Base-by-base conservation (phyloP, 495 filamentous ascomycete genomes). In the Podospora conica region DNA sequence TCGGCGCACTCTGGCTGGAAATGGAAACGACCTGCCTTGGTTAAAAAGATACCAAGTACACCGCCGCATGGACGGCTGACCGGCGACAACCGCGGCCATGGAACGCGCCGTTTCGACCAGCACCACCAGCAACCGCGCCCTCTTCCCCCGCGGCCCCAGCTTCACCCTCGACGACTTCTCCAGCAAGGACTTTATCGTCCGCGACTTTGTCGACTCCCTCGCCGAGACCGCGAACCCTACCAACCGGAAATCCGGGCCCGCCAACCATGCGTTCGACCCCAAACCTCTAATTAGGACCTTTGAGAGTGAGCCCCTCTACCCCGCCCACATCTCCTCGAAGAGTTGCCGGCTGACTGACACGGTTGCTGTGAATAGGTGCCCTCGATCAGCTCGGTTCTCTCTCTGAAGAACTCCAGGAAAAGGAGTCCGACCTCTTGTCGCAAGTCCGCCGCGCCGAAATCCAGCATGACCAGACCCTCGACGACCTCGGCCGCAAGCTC, bases 201-300 rank as follows among this genome's bases (percentile, higher is more conserved):
- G 95, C 72, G 96, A 98, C 76, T 98, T 99, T 71, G 87, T 99
- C 67, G 96, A 99, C 73, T 82, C 88, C 10, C 90, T 99, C 66
- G 94, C 94, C 62, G 94, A 97, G 63, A 89, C 81, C 60, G 89
- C 93, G 31, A 82, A 91, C 33, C 88, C 93, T 31, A 73, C 79
- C 15, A 88, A 84, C 69, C 91, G 94, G 63, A 89, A 91, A 58
- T 96, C 93, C 20, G 86, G 80, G 63, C 81, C 81, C 12, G 69
- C 85, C 40, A 86, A 86, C 63, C 86, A 88, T 74, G 87, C 91
- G 58, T 99, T 99, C 74, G 96, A 99, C 74, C 96, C 96, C 1
- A 98, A 99, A 77, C 96, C 96, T 6, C 83, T 97, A 71, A 98
- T 99, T 68, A 87, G 96, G 53, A 92, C 91, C 18, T 98, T 99